phyloP scores from a whole-genome alignment of 495 filamentous ascomycete species.

The Platismatia glauca region DNA sequence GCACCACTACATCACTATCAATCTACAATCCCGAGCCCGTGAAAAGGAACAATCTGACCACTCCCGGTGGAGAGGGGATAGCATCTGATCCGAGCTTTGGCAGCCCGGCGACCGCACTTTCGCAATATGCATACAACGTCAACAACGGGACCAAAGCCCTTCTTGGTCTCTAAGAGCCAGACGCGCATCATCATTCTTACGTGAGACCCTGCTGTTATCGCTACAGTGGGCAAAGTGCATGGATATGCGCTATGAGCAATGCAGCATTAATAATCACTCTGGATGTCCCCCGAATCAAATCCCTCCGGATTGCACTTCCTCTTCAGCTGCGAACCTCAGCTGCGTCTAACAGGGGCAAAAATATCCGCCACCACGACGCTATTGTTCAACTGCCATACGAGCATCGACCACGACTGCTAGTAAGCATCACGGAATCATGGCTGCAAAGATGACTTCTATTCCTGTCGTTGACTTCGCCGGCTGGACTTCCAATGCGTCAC shows the following conservation, averaged over 20 bases:
- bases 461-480: conserved; percentile 47
- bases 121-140: too few species aligned
- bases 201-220: background rate
- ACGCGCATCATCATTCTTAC: background rate
- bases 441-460: conserved; percentile 26
- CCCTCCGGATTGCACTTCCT: too few species aligned
- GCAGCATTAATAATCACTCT: background rate
- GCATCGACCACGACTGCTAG: background rate
- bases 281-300: too few species aligned
- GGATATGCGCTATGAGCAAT: background rate
- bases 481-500: conserved; percentile 30
- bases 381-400: background rate
- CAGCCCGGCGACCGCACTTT: too few species aligned
- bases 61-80: too few species aligned
- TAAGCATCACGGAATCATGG: background rate
- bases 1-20: background rate
- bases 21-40: too few species aligned
- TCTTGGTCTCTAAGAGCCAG: too few species aligned
- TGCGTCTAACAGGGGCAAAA: background rate
- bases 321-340: background rate
- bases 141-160: too few species aligned
- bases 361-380: background rate
- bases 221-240: background rate
- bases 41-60: too few species aligned
- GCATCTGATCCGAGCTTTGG: too few species aligned